Conservation (phyloP, 2,329 filamentous ascomycete species). For the Botrytis elliptica region DNA sequence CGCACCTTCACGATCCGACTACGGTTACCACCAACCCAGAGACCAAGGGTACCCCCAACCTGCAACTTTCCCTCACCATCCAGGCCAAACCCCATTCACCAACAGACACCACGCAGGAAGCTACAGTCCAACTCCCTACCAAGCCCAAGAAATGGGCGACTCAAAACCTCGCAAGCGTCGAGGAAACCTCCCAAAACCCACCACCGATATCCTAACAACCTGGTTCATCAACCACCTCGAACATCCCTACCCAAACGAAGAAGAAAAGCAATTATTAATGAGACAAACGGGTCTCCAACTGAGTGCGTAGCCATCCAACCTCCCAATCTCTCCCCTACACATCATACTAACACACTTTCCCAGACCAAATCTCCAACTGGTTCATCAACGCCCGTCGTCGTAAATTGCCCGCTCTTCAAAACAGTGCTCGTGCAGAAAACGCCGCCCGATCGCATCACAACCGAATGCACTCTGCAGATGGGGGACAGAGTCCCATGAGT, state of each 20-base stretch:
- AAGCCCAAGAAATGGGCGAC: slow-evolving; percentile 26
- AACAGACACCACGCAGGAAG: slow-evolving; percentile 15
- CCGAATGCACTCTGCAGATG: slow-evolving; percentile 13
- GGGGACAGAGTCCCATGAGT: background rate
- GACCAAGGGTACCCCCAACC: background rate
- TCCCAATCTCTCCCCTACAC: background rate
- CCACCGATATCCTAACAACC: slow-evolving; percentile 73
- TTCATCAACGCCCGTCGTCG: slow-evolving; percentile 75
- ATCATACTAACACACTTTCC: background rate
- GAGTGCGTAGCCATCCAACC: slow-evolving; percentile 52
- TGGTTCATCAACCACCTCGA: slow-evolving; percentile 79
- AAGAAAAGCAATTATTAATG: slow-evolving; percentile 82
- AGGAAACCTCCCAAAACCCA: slow-evolving; percentile 87
- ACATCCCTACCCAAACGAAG: slow-evolving; percentile 84
- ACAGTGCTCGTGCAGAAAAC: slow-evolving; percentile 37
- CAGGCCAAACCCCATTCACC: slow-evolving; percentile 34
- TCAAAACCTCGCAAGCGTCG: slow-evolving; percentile 55
- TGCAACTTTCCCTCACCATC: slow-evolving; percentile 13
- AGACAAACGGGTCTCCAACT: slow-evolving; percentile 73
- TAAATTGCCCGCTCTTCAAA: slow-evolving; percentile 48
- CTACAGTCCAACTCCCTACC: background rate
- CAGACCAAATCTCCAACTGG: slow-evolving; percentile 75
- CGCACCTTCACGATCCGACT: background rate
- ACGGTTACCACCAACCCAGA: slow-evolving; percentile 24
- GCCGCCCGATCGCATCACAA: slow-evolving; percentile 29